phyloP scores from a whole-genome alignment of 163 green algal species.

The Chlamydomonas reinhardtii region DNA sequence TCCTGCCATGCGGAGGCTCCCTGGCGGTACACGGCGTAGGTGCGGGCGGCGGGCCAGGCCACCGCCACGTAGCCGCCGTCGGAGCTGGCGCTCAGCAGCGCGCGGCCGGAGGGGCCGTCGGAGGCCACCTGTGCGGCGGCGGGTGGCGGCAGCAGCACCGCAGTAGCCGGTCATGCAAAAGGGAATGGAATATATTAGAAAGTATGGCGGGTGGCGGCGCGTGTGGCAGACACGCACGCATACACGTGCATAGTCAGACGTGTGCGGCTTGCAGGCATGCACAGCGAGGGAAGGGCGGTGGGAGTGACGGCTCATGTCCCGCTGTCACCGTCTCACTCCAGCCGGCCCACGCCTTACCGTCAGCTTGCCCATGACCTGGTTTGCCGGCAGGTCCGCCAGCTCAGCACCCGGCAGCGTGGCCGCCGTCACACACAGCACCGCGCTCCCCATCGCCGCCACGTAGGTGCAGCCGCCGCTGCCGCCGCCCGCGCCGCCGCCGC shows the following conservation, averaged over 20 bases:
- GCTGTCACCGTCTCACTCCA: too few species aligned
- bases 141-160: too few species aligned
- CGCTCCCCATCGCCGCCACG: conserved; percentile 19
- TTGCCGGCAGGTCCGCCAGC: conserved; percentile 7
- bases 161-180: too few species aligned
- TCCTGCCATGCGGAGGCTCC: conserved; percentile 54
- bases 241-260: not conserved
- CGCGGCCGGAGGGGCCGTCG: not conserved
- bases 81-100: conserved; percentile 21
- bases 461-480: conserved; percentile 21
- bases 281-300: too few species aligned
- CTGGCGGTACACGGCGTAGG: conserved; percentile 64
- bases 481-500: too few species aligned
- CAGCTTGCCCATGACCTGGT: conserved; percentile 48
- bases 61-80: conserved; percentile 60
- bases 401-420: conserved; percentile 15
- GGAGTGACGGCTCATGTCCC: too few species aligned
- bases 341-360: conserved; percentile 5
- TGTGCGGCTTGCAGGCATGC: too few species aligned
- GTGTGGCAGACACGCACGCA: not conserved
- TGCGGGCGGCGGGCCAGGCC: conserved; percentile 56
- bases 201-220: too few species aligned
- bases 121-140: conserved; percentile 8
- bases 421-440: conserved; percentile 35
- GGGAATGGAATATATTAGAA: too few species aligned